Percentiles rank a stretch among this genome's conserved stretches.
Evolutionary conservation across 306 rosid species (phyloP).

Genomic region (Phaseolus lunatus): DNA sequence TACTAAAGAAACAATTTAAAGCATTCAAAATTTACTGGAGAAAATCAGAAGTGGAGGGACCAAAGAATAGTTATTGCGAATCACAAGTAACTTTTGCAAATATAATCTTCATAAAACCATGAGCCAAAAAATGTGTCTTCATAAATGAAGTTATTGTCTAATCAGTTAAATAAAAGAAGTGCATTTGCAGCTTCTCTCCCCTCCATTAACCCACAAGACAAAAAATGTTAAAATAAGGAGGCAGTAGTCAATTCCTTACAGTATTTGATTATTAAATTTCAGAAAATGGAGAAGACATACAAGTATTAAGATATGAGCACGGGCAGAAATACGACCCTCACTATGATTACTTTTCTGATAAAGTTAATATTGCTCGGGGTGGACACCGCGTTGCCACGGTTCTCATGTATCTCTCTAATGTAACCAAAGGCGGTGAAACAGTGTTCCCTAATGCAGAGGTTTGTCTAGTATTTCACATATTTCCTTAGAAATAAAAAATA

Average conservation of each 20-base stretch:
- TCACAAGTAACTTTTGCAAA: constrained; percentile 23
- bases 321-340: constrained; percentile 97
- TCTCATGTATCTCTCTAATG: constrained; percentile 90
- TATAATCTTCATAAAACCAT: constrained; percentile 33
- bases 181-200: constrained; percentile 24
- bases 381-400: constrained; percentile 96
- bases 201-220: constrained; percentile 12
- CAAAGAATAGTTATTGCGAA: constrained; percentile 5
- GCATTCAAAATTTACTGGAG: constrained; percentile 24
- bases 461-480: constrained; percentile 42
- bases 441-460: constrained; percentile 96
- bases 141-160: constrained; percentile 12
- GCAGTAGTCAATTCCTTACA: constrained; percentile 30
- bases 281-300: constrained; percentile 98
- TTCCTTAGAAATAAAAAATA: constrained; percentile 24
- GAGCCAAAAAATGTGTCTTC: constrained; percentile 7
- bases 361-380: constrained; percentile 88
- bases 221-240: constrained; percentile 23
- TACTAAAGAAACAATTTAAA: constrained; percentile 14
- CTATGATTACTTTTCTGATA: constrained; percentile 86
- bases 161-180: constrained; percentile 27
- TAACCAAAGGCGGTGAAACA: constrained; percentile 90
- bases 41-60: neutral
- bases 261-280: constrained; percentile 52
- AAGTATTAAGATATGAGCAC: constrained; percentile 90